These are phyloP conservation scores for Aquanectria penicillioides DNA, from an alignment of 2,329 filamentous ascomycete genomes.

Conservation along the genomic window DNA sequence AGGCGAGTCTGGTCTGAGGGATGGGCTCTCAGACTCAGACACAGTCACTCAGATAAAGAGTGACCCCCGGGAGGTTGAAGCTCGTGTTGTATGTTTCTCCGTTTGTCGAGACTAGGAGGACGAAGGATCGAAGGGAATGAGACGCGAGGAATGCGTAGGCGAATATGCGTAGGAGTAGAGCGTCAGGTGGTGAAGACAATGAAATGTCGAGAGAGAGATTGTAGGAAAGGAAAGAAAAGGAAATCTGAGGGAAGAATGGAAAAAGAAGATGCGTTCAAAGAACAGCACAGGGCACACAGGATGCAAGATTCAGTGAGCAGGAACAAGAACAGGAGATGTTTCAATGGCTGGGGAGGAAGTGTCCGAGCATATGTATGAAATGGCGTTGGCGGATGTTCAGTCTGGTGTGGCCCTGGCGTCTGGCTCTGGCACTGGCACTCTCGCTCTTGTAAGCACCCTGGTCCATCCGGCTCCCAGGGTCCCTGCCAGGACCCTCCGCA, in stretches of 20 bases:
- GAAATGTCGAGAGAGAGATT: not conserved
- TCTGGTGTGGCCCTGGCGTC: too few species aligned
- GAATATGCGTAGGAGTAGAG: not conserved
- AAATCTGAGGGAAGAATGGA: not conserved
- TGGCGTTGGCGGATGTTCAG: not conserved
- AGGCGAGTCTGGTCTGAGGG: conserved; percentile 16
- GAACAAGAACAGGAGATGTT: conserved; percentile 14
- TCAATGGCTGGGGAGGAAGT: conserved; percentile 14
- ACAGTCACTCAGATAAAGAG: not conserved
- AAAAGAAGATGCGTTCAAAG: not conserved
- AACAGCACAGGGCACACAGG: not conserved
- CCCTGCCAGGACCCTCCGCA: conserved; percentile 22
- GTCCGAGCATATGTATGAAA: conserved; percentile 20
- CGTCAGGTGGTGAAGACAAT: too few species aligned
- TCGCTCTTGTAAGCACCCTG: conserved; percentile 5
- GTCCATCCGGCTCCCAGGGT: conserved; percentile 12
- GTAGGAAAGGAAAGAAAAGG: not conserved
- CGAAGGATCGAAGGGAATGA: conserved; percentile 4
- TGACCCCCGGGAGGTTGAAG: conserved; percentile 7
- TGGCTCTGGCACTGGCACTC: too few species aligned
- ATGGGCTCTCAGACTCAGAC: conserved; percentile 13
- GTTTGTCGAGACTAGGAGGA: conserved; percentile 4
- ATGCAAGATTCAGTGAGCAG: not conserved
- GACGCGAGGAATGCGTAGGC: not conserved
- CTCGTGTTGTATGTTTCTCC: not conserved